A percentile compares a stretch with the other conserved stretches of the same genome.
Conservation (phyloP, 805 yeast species). For the Candida adriatica region DNA sequence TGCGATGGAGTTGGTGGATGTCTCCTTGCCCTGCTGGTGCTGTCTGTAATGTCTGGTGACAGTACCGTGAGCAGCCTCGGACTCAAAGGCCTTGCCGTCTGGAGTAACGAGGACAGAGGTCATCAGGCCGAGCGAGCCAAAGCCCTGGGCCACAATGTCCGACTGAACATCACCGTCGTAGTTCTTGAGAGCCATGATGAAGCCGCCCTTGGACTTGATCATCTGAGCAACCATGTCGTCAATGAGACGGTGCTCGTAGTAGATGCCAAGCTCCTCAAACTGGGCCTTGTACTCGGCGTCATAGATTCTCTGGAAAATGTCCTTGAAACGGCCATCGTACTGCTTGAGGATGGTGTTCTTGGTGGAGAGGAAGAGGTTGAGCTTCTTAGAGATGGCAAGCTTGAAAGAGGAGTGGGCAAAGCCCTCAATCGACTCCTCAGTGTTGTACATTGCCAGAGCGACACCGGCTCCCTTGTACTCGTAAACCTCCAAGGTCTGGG, state of each 20-base stretch:
- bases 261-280: slow-evolving; percentile 77
- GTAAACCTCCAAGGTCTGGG: slow-evolving; percentile 53
- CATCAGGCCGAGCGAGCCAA: slow-evolving; percentile 95
- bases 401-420: slow-evolving; percentile 90
- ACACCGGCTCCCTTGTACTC: slow-evolving; percentile 65
- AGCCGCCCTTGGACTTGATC: slow-evolving; percentile 94
- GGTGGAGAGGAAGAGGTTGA: slow-evolving; percentile 82
- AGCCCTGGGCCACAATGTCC: slow-evolving; percentile 96
- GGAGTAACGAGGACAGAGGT: slow-evolving; percentile 94
- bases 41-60: slow-evolving; percentile 96
- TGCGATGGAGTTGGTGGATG: slow-evolving; percentile 95
- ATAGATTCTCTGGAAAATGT: slow-evolving; percentile 78
- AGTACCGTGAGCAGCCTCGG: slow-evolving; percentile 98
- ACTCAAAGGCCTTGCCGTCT: slow-evolving; percentile 91
- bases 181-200: slow-evolving; percentile 91
- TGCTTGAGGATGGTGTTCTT: slow-evolving; percentile 91
- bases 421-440: slow-evolving; percentile 82
- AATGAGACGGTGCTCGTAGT: slow-evolving; percentile 94
- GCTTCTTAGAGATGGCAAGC: slow-evolving; percentile 69
- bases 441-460: slow-evolving; percentile 91
- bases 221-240: slow-evolving; percentile 99
- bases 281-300: slow-evolving; percentile 57
- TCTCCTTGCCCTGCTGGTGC: slow-evolving; percentile 94
- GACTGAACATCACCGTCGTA: slow-evolving; percentile 98
- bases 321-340: slow-evolving; percentile 95